Conservation (phyloP, 306 rosid genomes). For the Lathyrus tuberosus region DNA sequence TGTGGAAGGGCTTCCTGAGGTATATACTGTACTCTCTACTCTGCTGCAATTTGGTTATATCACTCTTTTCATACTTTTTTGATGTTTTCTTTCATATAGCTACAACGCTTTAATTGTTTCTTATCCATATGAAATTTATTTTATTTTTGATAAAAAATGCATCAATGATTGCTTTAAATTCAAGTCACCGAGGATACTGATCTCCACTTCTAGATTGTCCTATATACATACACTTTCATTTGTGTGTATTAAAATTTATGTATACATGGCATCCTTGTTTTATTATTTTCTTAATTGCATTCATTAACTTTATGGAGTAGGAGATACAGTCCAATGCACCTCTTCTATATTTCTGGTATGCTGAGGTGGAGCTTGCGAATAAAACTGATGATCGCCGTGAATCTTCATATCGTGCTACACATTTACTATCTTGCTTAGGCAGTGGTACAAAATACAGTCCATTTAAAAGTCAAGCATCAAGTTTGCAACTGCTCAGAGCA, state of each 20-base stretch:
- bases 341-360: constrained; percentile 92
- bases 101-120: not conserved
- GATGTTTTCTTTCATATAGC: not conserved
- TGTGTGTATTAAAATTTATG: constrained; percentile 6
- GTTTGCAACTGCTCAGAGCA: constrained; percentile 80
- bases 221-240: not conserved
- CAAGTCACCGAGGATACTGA: not conserved
- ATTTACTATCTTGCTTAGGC: constrained; percentile 83
- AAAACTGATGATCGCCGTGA: constrained; percentile 39
- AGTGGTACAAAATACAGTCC: constrained; percentile 68
- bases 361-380: constrained; percentile 77
- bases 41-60: constrained; percentile 24
- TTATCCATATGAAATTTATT: not conserved
- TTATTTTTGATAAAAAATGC: not conserved
- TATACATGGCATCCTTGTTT: not conserved
- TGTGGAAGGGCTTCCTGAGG: constrained; percentile 79
- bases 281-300: constrained; percentile 25
- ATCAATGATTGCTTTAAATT: constrained; percentile 11
- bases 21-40: constrained; percentile 42
- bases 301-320: constrained; percentile 49
- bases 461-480: constrained; percentile 70
- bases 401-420: constrained; percentile 63
- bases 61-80: not conserved
- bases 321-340: constrained; percentile 66
- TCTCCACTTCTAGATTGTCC: not conserved